These are phyloP conservation scores for Curvularia sp. DNA, from an alignment of 2,329 filamentous ascomycete species.

Conservation along the genomic window DNA sequence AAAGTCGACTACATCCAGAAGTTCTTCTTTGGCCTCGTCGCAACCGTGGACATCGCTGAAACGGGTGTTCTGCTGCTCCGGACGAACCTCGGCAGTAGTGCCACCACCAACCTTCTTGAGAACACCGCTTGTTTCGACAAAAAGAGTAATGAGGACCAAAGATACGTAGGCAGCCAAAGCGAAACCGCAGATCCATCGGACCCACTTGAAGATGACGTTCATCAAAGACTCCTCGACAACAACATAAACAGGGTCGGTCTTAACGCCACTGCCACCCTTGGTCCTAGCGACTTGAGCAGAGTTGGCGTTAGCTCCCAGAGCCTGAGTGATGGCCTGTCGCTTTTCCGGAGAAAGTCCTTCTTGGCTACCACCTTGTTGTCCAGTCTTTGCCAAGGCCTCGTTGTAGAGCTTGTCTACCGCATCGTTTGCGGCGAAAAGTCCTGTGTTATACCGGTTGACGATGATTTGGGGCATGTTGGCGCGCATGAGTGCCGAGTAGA, in stretches of 20 bases:
- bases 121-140: constrained; percentile 80
- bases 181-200: constrained; percentile 85
- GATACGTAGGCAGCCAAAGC: constrained; percentile 79
- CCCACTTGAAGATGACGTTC: constrained; percentile 84
- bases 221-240: constrained; percentile 90
- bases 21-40: constrained; percentile 96
- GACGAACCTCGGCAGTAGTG: constrained; percentile 83
- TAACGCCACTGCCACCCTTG: constrained; percentile 70
- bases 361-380: constrained; percentile 52
- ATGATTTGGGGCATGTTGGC: constrained; percentile 95
- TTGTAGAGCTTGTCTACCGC: constrained; percentile 80
- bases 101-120: constrained; percentile 78
- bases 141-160: constrained; percentile 78
- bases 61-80: constrained; percentile 87
- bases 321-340: constrained; percentile 80
- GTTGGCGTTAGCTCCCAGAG: constrained; percentile 74
- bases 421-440: constrained; percentile 81
- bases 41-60: constrained; percentile 97
- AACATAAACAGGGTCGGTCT: constrained; percentile 89
- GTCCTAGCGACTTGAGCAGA: constrained; percentile 70
- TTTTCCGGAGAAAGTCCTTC: constrained; percentile 64
- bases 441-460: constrained; percentile 86
- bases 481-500: constrained; percentile 88
- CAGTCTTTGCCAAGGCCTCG: constrained; percentile 72
- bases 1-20: constrained; percentile 96